Base-by-base conservation (phyloP, 1,284 basidiomycete species). In the Trichosporon asahii region DNA sequence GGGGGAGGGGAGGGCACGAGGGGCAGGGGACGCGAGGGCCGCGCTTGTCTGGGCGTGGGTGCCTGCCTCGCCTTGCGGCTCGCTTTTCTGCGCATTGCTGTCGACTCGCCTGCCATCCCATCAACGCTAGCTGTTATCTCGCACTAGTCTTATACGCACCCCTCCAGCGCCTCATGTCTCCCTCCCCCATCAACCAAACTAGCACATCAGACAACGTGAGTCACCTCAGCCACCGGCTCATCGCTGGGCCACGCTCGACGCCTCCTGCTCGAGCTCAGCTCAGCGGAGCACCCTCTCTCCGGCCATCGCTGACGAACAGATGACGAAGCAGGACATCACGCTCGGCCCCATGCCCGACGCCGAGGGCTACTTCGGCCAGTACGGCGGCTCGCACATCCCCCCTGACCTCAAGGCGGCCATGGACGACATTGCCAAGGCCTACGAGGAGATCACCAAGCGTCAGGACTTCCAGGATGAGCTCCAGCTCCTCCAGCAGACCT, bases 401-500 rank as follows among this genome's bases (percentile, higher is more conserved):
- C 72, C 72, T 2, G 55, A 73, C 68, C 70, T 73, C 70, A 68
- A 69, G 65, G n/a, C 55, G 25, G 72, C 72, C 14, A 71, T 73
- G 70, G 70, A 71, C 68, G 72, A 73, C 68, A 73, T 73, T 31
- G 61, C 61, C 29, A 35, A 33, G 15, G 70, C 70, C 18, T 73
- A 73, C 66, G 70, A 68, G 18, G 68, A 69, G 66, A 73, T 73
- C 65, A 66, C 65, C 14, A 60, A 71, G 70, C 66, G 64, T 46
- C 55, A 73, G 60, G 70, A 71, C 57, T 73, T 73, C 72, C 70
- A 73, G 70, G 23, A 67, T 15, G 72, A 73, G 72, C 72, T 73
- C 21, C 46, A 55, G 46, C n/a, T 40, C 18, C 70, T 71, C 29
- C 64, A 71, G 61, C 37, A 57, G 8, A 73, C 68, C 14, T 73